These are phyloP conservation scores for Chaetomium globosum DNA, from an alignment of 2,329 filamentous ascomycete species.

Conservation along the genomic window DNA sequence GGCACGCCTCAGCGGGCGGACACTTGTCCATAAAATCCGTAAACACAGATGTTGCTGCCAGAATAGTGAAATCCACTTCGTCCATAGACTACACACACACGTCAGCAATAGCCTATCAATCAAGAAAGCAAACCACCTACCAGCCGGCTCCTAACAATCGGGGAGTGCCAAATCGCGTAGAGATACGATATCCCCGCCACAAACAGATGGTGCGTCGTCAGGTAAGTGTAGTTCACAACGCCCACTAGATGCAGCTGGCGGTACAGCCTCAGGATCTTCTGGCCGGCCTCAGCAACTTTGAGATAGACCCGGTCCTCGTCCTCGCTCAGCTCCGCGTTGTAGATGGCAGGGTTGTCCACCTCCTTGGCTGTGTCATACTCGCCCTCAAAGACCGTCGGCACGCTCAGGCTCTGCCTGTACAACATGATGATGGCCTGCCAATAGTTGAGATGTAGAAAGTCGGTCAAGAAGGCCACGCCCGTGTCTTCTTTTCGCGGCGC, in stretches of 20 bases:
- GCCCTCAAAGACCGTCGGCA: constrained; percentile 79
- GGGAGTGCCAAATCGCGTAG: constrained; percentile 96
- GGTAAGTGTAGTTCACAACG: constrained; percentile 92
- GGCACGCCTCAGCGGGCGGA: constrained; percentile 89
- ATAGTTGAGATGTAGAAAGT: constrained; percentile 93
- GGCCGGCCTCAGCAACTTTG: constrained; percentile 92
- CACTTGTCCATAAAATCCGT: constrained; percentile 92
- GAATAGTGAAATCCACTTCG: constrained; percentile 95
- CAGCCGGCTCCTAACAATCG: constrained; percentile 80
- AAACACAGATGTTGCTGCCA: constrained; percentile 90
- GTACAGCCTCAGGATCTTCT: constrained; percentile 89
- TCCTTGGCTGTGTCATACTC: constrained; percentile 71
- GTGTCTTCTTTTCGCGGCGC: constrained; percentile 78
- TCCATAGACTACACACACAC: constrained; percentile 67
- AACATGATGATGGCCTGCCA: constrained; percentile 97
- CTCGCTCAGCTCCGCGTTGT: constrained; percentile 67
- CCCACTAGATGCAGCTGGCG: constrained; percentile 83
- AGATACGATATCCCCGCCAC: constrained; percentile 97
- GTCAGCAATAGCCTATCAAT: constrained; percentile 38
- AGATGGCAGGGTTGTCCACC: constrained; percentile 63
- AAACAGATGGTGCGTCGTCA: constrained; percentile 94
- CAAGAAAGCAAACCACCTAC: constrained; percentile 55
- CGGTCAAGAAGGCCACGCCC: constrained; percentile 83
- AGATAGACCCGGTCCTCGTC: constrained; percentile 91
- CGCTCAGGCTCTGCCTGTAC: constrained; percentile 85